A percentile compares a stretch with the other conserved stretches of the same genome.
Evolutionary conservation across 2,329 filamentous ascomycete species (phyloP).

Genomic region (Trichoderma cornu-damae): DNA sequence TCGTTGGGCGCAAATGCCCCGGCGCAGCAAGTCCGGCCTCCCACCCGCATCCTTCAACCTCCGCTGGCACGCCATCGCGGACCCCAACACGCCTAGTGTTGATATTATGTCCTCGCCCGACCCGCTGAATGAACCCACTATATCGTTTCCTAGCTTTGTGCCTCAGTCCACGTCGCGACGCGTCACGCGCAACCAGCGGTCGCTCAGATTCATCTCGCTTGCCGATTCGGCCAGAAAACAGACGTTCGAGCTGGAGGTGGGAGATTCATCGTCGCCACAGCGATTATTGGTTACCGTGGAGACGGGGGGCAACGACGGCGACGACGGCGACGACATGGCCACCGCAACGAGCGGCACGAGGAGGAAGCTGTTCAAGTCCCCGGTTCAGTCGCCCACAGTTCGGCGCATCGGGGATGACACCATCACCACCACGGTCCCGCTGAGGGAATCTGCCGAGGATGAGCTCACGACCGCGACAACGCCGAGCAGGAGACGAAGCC

Average conservation of each 20-base stretch:
- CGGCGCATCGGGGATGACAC: slow-evolving; percentile 38
- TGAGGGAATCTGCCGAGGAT: slow-evolving; percentile 40
- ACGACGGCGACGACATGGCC: slow-evolving; percentile 5
- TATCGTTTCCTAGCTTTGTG: slow-evolving; percentile 30
- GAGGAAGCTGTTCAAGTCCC: slow-evolving; percentile 41
- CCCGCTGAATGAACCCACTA: slow-evolving; percentile 41
- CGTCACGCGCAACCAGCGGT: slow-evolving; percentile 42
- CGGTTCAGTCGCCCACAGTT: slow-evolving; percentile 37
- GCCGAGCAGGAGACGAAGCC: slow-evolving; percentile 39
- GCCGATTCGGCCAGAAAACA: slow-evolving; percentile 49
- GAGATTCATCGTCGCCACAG: slow-evolving; percentile 46
- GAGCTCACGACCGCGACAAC: slow-evolving; percentile 32
- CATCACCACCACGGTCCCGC: slow-evolving; percentile 48
- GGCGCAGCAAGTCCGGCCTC: slow-evolving; percentile 25
- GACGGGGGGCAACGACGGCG: slow-evolving; percentile 32
- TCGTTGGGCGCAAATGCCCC: slow-evolving; percentile 28
- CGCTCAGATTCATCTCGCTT: slow-evolving; percentile 36
- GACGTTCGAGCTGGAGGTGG: slow-evolving; percentile 53
- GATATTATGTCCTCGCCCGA: slow-evolving; percentile 49
- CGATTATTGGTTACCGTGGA: slow-evolving; percentile 42
- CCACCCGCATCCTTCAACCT: slow-evolving; percentile 29
- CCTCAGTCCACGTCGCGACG: slow-evolving; percentile 37
- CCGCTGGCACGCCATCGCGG: slow-evolving; percentile 35
- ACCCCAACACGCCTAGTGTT: slow-evolving; percentile 35
- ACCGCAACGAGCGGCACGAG: slow-evolving; percentile 32